Evolutionary conservation across 371 early-diverging fungal species (phyloP), one percentile per base, ranked within the genome.

Genomic region (Mortierella sp.): DNA sequence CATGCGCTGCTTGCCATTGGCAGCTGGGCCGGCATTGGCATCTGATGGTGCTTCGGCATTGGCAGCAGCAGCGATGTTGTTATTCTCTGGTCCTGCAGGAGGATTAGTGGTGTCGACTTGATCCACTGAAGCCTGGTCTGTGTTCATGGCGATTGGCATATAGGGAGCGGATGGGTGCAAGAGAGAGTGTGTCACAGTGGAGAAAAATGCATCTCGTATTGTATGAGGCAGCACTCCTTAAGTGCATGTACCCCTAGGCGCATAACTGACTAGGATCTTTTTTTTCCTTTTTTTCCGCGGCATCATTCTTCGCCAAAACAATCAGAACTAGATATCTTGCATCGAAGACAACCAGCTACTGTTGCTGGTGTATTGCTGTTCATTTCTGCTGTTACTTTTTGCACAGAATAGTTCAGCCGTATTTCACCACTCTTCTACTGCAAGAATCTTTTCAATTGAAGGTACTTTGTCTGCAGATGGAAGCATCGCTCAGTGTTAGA

Each of bases 141-240:
- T 9, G 54, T 54, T 8, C 54, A 54, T 54, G 9, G 54, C 14
- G 26, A 26, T 54, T 54, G 54, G 54, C 54, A 54, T 54, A 37
- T 62, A 40, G 22, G 45, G 43, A 40, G 32, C 30, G 60, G 35
- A 37, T 35, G 60, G 37, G 60, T 47, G 20, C 49, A 47, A 47
- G 47, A 26, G 54, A 5, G 54, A 54, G 54, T 26, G 54, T 26
- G 12, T 1, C 16, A 5, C 49, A 2, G 20, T 1, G 1, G 14
- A 20, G 20, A 20, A 20, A 47, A 47, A 47, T 14, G 5, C 5
- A 9, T 1, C 9, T 40, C 22, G 55, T 24, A 54, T 66, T 22
- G 65, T 14, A 26, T 11, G 26, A 54, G 43, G 16, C 14, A 24
- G 66, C 66, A 24, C 68, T 68, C 68, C 68, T 68, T 68, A 68